Conservation (phyloP, 1,284 basidiomycete genomes). For the Cryptococcus sp. region DNA sequence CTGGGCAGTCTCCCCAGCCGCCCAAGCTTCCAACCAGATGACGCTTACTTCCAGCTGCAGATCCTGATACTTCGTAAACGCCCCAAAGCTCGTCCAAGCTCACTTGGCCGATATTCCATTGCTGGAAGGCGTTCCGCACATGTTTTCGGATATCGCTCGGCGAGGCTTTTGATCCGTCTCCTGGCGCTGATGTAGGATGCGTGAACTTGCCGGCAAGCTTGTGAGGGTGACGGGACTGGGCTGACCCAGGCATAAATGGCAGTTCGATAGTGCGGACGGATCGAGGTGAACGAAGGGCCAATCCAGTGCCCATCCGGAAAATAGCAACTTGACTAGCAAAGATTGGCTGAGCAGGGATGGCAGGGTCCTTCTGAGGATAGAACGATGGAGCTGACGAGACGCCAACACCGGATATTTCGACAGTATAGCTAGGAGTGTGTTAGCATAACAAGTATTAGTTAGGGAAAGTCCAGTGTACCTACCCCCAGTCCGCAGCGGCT, state of each 20-base stretch:
- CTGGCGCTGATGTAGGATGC: slow-evolving; percentile 52
- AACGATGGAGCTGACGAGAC: slow-evolving; percentile 49
- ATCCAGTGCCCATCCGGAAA: slow-evolving; percentile 57
- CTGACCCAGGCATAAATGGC: slow-evolving; percentile 49
- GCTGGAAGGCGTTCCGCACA: slow-evolving; percentile 55
- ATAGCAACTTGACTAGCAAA: slow-evolving; percentile 72
- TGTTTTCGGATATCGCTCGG: slow-evolving; percentile 30
- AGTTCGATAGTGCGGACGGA: slow-evolving; percentile 49
- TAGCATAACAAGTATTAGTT: slow-evolving; percentile 58
- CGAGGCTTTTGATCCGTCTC: slow-evolving; percentile 45
- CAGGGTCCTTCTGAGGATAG: slow-evolving; percentile 37
- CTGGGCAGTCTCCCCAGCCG: slow-evolving; percentile 48
- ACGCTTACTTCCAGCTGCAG: slow-evolving; percentile 64
- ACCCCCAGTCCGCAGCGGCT: slow-evolving; percentile 72
- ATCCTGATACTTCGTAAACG: slow-evolving; percentile 58
- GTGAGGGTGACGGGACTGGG: slow-evolving; percentile 35
- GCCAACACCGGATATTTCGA: slow-evolving; percentile 50
- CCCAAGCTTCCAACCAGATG: slow-evolving; percentile 45
- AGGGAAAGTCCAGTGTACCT: slow-evolving; percentile 7
- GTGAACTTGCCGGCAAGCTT: slow-evolving; percentile 59
- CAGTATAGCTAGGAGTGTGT: slow-evolving; percentile 52
- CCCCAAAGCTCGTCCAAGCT: slow-evolving; percentile 72
- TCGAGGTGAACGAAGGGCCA: slow-evolving; percentile 50
- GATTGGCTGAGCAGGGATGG: slow-evolving; percentile 35
- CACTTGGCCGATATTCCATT: slow-evolving; percentile 55